These are phyloP conservation scores for Arthroderma uncinatum DNA, from an alignment of 2,329 filamentous ascomycete species.

Conservation along the genomic window DNA sequence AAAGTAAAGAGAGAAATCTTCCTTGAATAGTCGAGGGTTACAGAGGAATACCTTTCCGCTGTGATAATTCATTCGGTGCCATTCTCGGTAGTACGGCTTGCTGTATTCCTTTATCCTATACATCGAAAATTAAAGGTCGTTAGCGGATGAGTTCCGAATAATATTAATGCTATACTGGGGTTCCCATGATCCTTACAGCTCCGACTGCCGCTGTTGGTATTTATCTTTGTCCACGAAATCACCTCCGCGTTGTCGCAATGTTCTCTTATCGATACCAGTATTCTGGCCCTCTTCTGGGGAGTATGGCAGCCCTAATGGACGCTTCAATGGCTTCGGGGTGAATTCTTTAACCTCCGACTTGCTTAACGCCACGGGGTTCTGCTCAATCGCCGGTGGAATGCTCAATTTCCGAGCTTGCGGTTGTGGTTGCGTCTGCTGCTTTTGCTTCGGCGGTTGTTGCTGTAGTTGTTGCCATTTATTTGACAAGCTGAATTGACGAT, in stretches of 20 bases:
- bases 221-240: constrained; percentile 80
- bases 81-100: constrained; percentile 92
- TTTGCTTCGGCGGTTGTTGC: neutral
- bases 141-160: neutral
- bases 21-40: constrained; percentile 72
- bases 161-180: neutral
- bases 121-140: constrained; percentile 8
- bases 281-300: constrained; percentile 73
- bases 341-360: constrained; percentile 4
- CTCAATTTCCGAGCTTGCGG: neutral
- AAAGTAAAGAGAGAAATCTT: constrained; percentile 76
- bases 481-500: neutral
- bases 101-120: constrained; percentile 60
- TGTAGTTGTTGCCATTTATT: neutral
- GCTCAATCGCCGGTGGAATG: neutral
- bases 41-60: constrained; percentile 87
- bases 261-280: constrained; percentile 59
- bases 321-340: constrained; percentile 37
- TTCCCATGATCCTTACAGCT: constrained; percentile 46
- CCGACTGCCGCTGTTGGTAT: constrained; percentile 62
- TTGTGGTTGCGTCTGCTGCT: neutral
- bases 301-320: constrained; percentile 69
- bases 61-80: constrained; percentile 69
- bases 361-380: neutral
- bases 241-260: constrained; percentile 56